These are phyloP conservation scores for Cyanidioschyzon merolae DNA, from an alignment of 23 red algal genomes.

Conservation along the genomic window DNA sequence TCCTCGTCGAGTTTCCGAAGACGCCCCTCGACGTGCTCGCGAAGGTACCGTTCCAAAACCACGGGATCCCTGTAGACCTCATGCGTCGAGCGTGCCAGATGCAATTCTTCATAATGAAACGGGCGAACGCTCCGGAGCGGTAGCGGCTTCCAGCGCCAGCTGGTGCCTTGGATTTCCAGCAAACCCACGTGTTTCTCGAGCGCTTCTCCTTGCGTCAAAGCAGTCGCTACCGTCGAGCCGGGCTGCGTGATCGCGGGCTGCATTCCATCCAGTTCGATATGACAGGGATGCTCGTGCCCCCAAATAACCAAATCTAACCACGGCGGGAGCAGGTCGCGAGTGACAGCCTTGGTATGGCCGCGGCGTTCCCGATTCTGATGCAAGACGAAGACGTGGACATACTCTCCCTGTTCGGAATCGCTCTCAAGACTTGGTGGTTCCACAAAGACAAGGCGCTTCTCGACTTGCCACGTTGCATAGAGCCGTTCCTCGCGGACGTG, in stretches of 20 bases:
- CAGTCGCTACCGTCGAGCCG: slow-evolving; percentile 85
- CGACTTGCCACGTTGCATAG: slow-evolving; percentile 56
- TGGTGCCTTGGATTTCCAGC: slow-evolving; percentile 44
- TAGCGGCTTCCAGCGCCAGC: slow-evolving; percentile 40
- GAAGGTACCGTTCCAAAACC: slow-evolving; percentile 31
- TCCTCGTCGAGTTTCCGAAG: slow-evolving; percentile 22
- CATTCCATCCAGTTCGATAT: slow-evolving; percentile 45
- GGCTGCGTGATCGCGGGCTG: slow-evolving; percentile 75
- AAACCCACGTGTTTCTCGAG: slow-evolving; percentile 62
- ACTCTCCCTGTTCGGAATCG: background rate
- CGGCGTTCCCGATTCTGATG: slow-evolving; percentile 78
- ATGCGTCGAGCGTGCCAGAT: slow-evolving; percentile 12
- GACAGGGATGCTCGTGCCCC: slow-evolving; percentile 93
- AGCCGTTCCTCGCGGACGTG: slow-evolving; percentile 87
- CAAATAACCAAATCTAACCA: slow-evolving; percentile 90
- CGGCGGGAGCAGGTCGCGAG: slow-evolving; percentile 50
- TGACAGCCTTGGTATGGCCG: slow-evolving; percentile 44
- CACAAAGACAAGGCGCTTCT: slow-evolving; percentile 22
- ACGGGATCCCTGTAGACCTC: slow-evolving; percentile 25
- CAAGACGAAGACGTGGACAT: slow-evolving; percentile 78
- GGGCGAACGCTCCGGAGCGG: slow-evolving; percentile 67
- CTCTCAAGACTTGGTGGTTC: background rate
- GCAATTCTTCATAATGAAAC: slow-evolving; percentile 62
- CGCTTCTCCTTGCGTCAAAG: slow-evolving; percentile 51
- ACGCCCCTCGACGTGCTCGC: slow-evolving; percentile 24